Evolutionary conservation across 1,284 basidiomycete genomes (phyloP), one percentile per base, ranked within the genome.

Genomic region (Gymnopus androsaceus): DNA sequence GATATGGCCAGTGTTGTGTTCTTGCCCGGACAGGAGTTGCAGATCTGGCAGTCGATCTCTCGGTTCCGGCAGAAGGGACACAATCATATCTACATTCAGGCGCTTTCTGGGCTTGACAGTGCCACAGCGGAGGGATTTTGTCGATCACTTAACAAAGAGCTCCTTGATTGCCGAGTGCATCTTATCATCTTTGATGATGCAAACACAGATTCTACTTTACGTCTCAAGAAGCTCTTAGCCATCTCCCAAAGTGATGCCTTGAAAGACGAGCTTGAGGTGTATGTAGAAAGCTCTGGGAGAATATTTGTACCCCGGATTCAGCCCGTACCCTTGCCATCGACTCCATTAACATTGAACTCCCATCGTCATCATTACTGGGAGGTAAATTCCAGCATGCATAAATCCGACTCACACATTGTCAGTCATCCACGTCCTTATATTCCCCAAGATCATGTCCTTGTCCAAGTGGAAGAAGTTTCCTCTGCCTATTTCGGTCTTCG

Each of bases 111-210:
- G 19, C 17, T 12, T 31, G 52, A 61, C 34, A 60, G 59, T 4
- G 63, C 56, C 15, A 61, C 64, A 11, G 67, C 65, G 1, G 61
- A 15, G 59, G 66, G 37, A 11, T 38, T 54, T 30, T 45, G 25
- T 47, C 52, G 52, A 4, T 36, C 34, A 19, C 42, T 54, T 3
- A 31, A 23, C 8, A 47, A 37, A 42, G 52, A 54, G n/a, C 28
- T 56, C 3, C 47, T 38, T 30, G 9, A 41, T 28, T 30, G 15
- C 2, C 30, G 15, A 4, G 42, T 54, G 17, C 52, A 31, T 30
- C 34, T 38, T 51, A 21, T 51, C 11, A 27, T n/a, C 11, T 28
- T 45, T 17, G 21, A 19, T 25, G 25, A 14, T 6, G 1, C 14
- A 6, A n/a, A 17, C 15, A n/a, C 36, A 38, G 36, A 38, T 1